Percentiles rank a stretch among this genome's conserved stretches.
Conservation (phyloP, 805 yeast genomes). For the Metschnikowia cubensis region DNA sequence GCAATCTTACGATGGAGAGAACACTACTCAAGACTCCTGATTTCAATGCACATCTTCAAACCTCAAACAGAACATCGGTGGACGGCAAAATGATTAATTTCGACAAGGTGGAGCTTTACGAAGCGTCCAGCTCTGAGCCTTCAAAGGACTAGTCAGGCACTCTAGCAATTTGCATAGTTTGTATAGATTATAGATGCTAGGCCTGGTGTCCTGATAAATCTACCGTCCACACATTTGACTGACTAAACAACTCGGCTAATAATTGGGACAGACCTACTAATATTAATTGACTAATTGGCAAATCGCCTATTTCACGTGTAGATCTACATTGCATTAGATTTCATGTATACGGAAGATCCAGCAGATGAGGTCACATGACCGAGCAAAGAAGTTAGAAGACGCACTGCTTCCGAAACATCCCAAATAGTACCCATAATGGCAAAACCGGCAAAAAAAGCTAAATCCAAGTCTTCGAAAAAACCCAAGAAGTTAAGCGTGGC, state of each 20-base stretch:
- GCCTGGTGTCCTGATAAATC: too few relatives aligned
- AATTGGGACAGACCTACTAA: too few relatives aligned
- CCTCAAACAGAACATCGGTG: constrained; percentile 17
- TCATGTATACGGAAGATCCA: neutral
- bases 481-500: constrained; percentile 9
- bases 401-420: neutral
- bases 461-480: constrained; percentile 4
- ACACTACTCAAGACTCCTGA: constrained; percentile 39
- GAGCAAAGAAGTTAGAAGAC: constrained; percentile 1
- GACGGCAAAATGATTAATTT: constrained; percentile 44
- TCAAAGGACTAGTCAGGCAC: constrained; percentile 14
- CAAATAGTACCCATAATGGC: neutral
- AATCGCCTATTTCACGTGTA: too few relatives aligned
- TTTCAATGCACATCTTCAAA: constrained; percentile 30
- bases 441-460: neutral
- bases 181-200: neutral
- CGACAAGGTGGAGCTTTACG: constrained; percentile 32
- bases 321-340: too few relatives aligned
- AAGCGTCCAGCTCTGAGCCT: constrained; percentile 10
- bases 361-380: constrained; percentile 6
- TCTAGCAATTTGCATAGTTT: constrained; percentile 1
- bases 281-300: too few relatives aligned
- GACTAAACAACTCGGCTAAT: too few relatives aligned
- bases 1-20: constrained; percentile 8
- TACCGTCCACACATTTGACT: too few relatives aligned